phyloP scores from a whole-genome alignment of 768 basidiomycete genomes.

The Tylopilus sp. region DNA sequence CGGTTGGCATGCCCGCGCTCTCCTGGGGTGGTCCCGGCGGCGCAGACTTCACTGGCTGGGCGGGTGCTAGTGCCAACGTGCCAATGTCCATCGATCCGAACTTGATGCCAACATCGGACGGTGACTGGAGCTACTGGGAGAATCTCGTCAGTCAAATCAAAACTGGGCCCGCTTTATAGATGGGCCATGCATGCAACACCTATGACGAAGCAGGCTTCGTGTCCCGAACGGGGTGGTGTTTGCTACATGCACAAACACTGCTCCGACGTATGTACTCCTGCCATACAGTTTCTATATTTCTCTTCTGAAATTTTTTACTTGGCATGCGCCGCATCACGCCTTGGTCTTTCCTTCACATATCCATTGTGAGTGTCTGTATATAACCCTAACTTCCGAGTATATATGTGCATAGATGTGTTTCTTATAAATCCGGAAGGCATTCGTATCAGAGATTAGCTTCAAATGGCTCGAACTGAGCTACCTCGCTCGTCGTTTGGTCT shows the following conservation, averaged over 20 bases:
- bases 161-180: constrained; percentile 33
- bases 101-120: constrained; percentile 50
- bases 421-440: no score
- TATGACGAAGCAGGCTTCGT: constrained; percentile 10
- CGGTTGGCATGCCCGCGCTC: constrained; percentile 42
- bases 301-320: no score
- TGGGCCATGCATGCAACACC: constrained; percentile 1
- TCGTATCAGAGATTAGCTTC: no score
- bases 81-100: constrained; percentile 41
- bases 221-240: constrained; percentile 3
- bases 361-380: no score
- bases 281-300: background rate
- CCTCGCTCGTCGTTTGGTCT: no score
- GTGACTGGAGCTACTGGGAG: constrained; percentile 82
- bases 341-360: no score
- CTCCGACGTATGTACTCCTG: constrained; percentile 13
- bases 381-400: no score
- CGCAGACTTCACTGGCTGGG: constrained; percentile 59
- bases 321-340: no score
- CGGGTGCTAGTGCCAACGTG: constrained; percentile 39
- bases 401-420: no score
- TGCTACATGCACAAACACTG: constrained; percentile 1
- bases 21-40: constrained; percentile 61
- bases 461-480: no score
- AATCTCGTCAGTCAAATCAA: constrained; percentile 59